Evolutionary conservation across 352 stramenopile species (phyloP).

Genomic region (Albugo candida): DNA sequence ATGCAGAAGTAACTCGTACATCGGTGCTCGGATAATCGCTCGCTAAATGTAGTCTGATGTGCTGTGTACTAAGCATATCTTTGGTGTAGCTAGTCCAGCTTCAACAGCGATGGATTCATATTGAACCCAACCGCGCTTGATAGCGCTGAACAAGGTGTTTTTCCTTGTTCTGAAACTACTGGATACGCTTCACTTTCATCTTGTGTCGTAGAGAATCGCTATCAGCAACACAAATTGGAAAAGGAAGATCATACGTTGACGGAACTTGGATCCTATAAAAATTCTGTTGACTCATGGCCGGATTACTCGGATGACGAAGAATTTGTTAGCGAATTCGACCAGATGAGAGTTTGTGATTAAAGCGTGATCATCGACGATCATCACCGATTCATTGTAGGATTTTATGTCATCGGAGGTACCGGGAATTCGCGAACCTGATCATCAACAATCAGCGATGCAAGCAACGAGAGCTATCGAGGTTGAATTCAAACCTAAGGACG

Average conservation of each 20-base stretch:
- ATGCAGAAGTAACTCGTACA: no score
- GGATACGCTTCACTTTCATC: not conserved
- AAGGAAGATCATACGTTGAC: not conserved
- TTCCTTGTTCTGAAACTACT: not conserved
- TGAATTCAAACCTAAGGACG: constrained; percentile 7
- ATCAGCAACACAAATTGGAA: not conserved
- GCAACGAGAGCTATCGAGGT: not conserved
- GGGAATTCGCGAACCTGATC: constrained; percentile 3
- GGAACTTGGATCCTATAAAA: not conserved
- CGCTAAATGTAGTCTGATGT: no score
- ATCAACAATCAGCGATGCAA: not conserved
- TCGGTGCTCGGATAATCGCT: no score
- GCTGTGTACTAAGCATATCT: no score
- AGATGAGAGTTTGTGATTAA: no score
- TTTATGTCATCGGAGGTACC: constrained; percentile 10
- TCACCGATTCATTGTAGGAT: not conserved
- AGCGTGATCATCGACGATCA: not conserved
- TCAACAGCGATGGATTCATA: not conserved
- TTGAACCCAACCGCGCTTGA: not conserved
- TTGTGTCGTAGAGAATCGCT: not conserved
- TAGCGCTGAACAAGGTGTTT: not conserved
- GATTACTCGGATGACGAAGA: not conserved
- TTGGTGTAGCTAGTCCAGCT: not conserved
- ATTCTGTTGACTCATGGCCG: not conserved
- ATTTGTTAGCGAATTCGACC: not conserved